Percentiles rank a stretch among this genome's conserved stretches.
Evolutionary conservation across 176 grass and related monocot genomes (phyloP).

Genomic region (Paspalum vaginatum): DNA sequence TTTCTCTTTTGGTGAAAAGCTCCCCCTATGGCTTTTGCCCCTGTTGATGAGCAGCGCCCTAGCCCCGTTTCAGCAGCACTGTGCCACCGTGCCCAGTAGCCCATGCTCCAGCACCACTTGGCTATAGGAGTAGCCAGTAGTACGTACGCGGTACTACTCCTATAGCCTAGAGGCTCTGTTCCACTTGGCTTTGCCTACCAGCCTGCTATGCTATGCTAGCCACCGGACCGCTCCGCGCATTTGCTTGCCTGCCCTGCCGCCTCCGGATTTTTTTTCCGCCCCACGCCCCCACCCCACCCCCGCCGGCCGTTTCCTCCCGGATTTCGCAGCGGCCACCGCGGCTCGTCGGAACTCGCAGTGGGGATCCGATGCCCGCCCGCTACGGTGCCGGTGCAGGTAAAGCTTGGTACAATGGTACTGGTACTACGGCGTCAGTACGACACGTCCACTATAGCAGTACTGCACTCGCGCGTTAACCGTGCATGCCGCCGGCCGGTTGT

Average conservation of each 20-base stretch:
- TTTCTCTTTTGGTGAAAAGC: slow-evolving; percentile 19
- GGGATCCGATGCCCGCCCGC: slow-evolving; percentile 18
- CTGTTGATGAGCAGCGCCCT: slow-evolving; percentile 13
- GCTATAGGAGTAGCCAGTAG: too few relatives aligned
- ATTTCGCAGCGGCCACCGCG: not conserved
- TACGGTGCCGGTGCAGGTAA: not conserved
- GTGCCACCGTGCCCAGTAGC: not conserved
- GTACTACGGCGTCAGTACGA: not conserved
- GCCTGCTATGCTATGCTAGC: not conserved
- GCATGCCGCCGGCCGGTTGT: too few relatives aligned
- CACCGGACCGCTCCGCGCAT: not conserved
- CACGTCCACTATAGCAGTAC: too few relatives aligned
- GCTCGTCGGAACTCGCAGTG: slow-evolving; percentile 17
- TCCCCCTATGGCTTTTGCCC: not conserved
- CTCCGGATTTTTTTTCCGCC: slow-evolving; percentile 12
- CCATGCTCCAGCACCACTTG: too few relatives aligned
- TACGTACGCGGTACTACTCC: too few relatives aligned
- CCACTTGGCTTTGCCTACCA: not conserved
- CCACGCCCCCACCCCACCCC: too few relatives aligned
- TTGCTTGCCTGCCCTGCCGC: not conserved
- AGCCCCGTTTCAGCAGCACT: slow-evolving; percentile 1
- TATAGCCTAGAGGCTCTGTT: not conserved
- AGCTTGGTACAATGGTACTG: not conserved
- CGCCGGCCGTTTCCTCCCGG: not conserved
- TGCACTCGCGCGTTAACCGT: not conserved